phyloP scores from a whole-genome alignment of 306 rosid species.

The Myrica gale region DNA sequence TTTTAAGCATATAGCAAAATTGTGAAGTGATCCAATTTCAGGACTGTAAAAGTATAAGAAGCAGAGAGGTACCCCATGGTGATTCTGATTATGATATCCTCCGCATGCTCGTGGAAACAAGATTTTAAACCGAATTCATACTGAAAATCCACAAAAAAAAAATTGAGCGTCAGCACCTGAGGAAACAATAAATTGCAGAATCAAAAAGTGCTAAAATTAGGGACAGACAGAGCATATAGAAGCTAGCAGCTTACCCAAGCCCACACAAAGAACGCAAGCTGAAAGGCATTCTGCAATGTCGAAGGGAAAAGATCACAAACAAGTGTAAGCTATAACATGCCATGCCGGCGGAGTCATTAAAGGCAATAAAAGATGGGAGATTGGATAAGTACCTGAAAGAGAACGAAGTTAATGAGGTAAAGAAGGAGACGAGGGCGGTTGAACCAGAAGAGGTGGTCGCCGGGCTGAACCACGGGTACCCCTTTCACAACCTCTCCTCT shows the following conservation, averaged over 20 bases:
- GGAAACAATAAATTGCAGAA: too few species aligned
- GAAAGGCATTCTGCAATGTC: constrained; percentile 72
- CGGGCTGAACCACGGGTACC: constrained; percentile 69
- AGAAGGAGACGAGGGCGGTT: constrained; percentile 68
- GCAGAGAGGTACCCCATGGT: constrained; percentile 67
- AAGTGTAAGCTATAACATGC: not conserved
- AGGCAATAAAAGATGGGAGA: not conserved
- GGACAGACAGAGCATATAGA: not conserved
- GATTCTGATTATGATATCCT: constrained; percentile 64
- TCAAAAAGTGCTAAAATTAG: not conserved
- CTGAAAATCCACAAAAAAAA: constrained; percentile 30
- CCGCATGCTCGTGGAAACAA: constrained; percentile 58
- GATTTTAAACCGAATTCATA: constrained; percentile 60
- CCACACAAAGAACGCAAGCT: constrained; percentile 86
- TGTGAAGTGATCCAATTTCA: not conserved
- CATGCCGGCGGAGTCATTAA: not conserved
- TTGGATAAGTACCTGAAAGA: constrained; percentile 60
- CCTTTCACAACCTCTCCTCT: constrained; percentile 88
- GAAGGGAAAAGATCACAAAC: not conserved
- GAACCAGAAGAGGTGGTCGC: constrained; percentile 86
- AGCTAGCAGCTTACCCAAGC: constrained; percentile 45
- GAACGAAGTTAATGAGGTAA: constrained; percentile 73
- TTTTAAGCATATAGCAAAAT: not conserved
- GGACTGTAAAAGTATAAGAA: not conserved
- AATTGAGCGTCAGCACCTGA: not conserved